Evolutionary conservation across 2,329 filamentous ascomycete genomes (phyloP), one percentile per base, ranked within the genome.

Genomic region (Grosmannia serpens): DNA sequence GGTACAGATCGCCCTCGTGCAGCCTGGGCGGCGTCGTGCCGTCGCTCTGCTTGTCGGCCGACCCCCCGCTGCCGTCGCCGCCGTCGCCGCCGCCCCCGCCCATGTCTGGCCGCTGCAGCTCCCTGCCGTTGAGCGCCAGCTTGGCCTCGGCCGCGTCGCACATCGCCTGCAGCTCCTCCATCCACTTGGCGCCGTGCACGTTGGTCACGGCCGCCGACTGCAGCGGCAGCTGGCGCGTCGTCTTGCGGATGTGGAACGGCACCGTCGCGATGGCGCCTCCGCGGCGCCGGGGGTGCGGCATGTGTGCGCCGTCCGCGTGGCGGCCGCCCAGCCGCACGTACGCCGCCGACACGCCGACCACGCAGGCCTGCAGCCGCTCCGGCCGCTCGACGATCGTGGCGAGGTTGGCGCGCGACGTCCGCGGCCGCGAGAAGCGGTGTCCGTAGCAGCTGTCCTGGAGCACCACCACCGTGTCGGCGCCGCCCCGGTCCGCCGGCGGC

Each of bases 401-500:
- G 1, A 97, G 78, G 20, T 81, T 80, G 51, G 76, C 79, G 66
- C 87, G 87, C 26, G 84, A 86, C 1, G 90, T 87, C 65, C 88
- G 86, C 4, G 90, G 90, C 51, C 94, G 82, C 13, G 91, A 89
- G 71, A 85, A 99, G 26, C 91, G 86, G 73, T 99, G 94, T 27
- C 92, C 91, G 69, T 97, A 99, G 72, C 92, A 96, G 57, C 88
- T 86, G 73, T 99, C 94, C 66, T 97, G 91, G 2, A 99, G 75
- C 33, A 99, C 80, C 53, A 97, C 91, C 5, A 95, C 73, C 0
- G 90, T 90, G 61, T 91, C 77, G 13, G 80, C 71, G 2, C 67
- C 67, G 35, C 17, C 29, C 31, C 53, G 1, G 29, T 22, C 49
- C 53, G 51, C 41, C 27, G 15, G 49, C 35, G 29, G 13, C 26